Evolutionary conservation across 2,329 filamentous ascomycete genomes (phyloP), one percentile per base, ranked within the genome.

Genomic region (Orbilia brochopaga): DNA sequence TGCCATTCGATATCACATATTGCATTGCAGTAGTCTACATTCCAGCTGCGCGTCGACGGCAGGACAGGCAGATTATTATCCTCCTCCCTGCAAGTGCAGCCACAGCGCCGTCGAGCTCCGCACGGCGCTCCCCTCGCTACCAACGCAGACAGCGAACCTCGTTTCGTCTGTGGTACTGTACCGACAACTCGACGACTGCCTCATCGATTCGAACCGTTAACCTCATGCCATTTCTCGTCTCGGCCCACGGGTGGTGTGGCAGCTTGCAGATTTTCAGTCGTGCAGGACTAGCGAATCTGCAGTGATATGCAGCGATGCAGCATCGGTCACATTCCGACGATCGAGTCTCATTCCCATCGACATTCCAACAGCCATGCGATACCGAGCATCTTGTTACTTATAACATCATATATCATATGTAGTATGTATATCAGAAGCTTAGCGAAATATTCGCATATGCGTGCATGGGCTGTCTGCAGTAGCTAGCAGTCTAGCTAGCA

Each of bases 41-140:
- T 42, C 37, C 37, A 17, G n/a, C 37, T 42, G 37, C 37, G 15
- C n/a, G 37, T 42, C 13, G 37, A 42, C 11, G 11, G 13, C 13
- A 15, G 13, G 11, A 42, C n/a, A 42, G 11, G 11, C 2, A 42
- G 37, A 15, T 42, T 15, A 17, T 15, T 37, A n/a, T n/a, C n/a
- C n/a, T n/a, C 5, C 11, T 15, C 37, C 11, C 37, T 42, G n/a
- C 11, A 42, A 13, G 11, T 42, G 37, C 37, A 42, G 37, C 37
- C 37, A 42, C 37, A 7, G 7, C 6, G 44, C 44, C 44, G 50
- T 65, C 32, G 67, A 72, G 67, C 67, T 72, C 67, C 27, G 27
- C 8, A 3, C 60, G 67, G 60, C 67, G 67, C 67, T 70, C 66
- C 59, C 59, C 44, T 48, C 44, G 60, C 67, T 72, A 72, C 60